phyloP scores from a whole-genome alignment of 2,329 filamentous ascomycete species.

The Aspergillus fumigatus region DNA sequence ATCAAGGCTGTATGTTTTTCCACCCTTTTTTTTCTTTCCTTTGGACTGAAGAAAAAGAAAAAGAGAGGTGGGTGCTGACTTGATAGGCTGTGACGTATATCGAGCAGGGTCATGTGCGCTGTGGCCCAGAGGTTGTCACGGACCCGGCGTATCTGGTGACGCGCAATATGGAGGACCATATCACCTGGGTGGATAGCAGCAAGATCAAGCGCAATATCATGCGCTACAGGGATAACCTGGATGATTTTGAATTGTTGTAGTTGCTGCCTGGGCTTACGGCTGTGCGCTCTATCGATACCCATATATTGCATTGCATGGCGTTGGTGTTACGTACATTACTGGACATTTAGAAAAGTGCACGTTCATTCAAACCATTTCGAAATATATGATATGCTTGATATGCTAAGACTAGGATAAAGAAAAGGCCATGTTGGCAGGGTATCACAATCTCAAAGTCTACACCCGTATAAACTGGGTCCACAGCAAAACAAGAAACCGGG shows the following conservation, averaged over 20 bases:
- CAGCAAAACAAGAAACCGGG: background rate
- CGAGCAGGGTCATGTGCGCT: conserved; percentile 88
- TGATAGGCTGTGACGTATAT: conserved; percentile 64
- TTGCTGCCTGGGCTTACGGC: background rate
- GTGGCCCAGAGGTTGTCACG: conserved; percentile 84
- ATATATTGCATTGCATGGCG: conserved; percentile 9
- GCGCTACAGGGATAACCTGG: conserved; percentile 89
- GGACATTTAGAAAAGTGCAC: background rate
- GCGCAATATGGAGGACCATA: conserved; percentile 87
- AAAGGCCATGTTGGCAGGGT: conserved; percentile 3
- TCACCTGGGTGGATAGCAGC: conserved; percentile 92
- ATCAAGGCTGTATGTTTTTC: conserved; percentile 62
- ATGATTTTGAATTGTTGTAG: conserved; percentile 89
- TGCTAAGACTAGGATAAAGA: background rate
- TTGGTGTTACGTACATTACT: conserved; percentile 1
- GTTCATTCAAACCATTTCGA: background rate
- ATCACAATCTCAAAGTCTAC: conserved; percentile 3
- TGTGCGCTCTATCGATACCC: conserved; percentile 8
- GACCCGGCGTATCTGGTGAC: conserved; percentile 88
- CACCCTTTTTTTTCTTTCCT: background rate
- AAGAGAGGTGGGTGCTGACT: conserved; percentile 6
- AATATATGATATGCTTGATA: background rate
- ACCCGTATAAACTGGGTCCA: background rate
- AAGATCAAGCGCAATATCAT: conserved; percentile 97
- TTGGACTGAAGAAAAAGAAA: conserved; percentile 3